Evolutionary conservation across 345 rosid species (phyloP).

Genomic region (Abelmoschus esculentus): DNA sequence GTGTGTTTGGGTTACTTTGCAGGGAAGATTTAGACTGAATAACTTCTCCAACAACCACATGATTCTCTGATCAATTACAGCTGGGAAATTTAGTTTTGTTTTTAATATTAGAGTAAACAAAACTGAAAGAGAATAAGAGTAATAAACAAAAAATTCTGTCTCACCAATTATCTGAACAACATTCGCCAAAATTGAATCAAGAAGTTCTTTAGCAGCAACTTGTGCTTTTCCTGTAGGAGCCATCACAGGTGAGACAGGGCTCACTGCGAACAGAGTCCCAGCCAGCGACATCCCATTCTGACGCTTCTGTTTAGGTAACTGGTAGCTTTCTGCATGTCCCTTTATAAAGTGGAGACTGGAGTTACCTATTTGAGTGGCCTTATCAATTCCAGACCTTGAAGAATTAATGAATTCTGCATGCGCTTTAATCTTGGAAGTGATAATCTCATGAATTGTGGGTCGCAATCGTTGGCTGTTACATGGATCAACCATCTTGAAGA

Average conservation of each 20-base stretch:
- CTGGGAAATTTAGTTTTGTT: constrained; percentile 5
- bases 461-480: constrained; percentile 84
- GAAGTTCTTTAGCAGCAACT: constrained; percentile 79
- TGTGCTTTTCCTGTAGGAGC: constrained; percentile 97
- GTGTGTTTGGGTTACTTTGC: constrained; percentile 52
- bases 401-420: constrained; percentile 52
- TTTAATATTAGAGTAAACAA: background rate
- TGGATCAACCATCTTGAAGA: background rate
- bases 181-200: constrained; percentile 77
- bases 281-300: constrained; percentile 68
- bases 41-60: constrained; percentile 86
- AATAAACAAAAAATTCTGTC: constrained; percentile 17
- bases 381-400: constrained; percentile 52
- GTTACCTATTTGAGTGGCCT: constrained; percentile 37
- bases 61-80: constrained; percentile 55
- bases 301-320: constrained; percentile 58
- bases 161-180: constrained; percentile 84
- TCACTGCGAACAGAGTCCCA: constrained; percentile 70
- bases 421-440: constrained; percentile 77
- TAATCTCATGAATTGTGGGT: constrained; percentile 90
- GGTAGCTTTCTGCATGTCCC: constrained; percentile 60
- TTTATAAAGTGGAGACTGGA: constrained; percentile 44
- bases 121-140: background rate
- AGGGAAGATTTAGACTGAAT: constrained; percentile 67
- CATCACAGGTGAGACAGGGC: constrained; percentile 94